Conservation (phyloP, 495 filamentous ascomycete genomes). For the Aspergillus nanangensis region DNA sequence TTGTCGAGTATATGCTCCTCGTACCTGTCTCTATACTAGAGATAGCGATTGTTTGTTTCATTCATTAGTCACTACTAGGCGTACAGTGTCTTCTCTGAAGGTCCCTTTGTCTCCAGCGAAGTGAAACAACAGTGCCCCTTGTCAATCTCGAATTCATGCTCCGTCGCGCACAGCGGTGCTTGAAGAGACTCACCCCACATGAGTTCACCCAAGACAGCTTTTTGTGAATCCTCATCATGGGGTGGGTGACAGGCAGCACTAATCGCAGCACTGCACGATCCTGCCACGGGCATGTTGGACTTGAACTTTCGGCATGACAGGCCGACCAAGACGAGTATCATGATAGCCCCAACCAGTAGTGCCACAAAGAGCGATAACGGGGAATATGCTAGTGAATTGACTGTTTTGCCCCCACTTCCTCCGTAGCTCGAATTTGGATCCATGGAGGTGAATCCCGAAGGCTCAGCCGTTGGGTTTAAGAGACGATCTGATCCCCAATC, state of each 20-base stretch:
- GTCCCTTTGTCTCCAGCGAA: too few species aligned
- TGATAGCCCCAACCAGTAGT: constrained; percentile 19
- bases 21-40: too few species aligned
- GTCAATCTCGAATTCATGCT: too few species aligned
- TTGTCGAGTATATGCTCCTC: too few species aligned
- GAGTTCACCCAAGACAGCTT: neutral
- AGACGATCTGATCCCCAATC: neutral
- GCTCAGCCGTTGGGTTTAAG: neutral
- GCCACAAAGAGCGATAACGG: constrained; percentile 21
- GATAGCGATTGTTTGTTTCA: too few species aligned
- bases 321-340: constrained; percentile 7
- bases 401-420: constrained; percentile 1
- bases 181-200: neutral
- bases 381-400: constrained; percentile 22
- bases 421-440: neutral
- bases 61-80: too few species aligned
- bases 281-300: constrained; percentile 33
- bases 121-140: too few species aligned
- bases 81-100: too few species aligned
- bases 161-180: too few species aligned
- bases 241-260: constrained; percentile 42
- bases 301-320: constrained; percentile 19
- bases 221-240: neutral
- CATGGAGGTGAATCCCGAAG: neutral
- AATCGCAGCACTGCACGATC: constrained; percentile 36